Conservation (phyloP, 176 grass and related monocot species). For the Carex littledalei region DNA sequence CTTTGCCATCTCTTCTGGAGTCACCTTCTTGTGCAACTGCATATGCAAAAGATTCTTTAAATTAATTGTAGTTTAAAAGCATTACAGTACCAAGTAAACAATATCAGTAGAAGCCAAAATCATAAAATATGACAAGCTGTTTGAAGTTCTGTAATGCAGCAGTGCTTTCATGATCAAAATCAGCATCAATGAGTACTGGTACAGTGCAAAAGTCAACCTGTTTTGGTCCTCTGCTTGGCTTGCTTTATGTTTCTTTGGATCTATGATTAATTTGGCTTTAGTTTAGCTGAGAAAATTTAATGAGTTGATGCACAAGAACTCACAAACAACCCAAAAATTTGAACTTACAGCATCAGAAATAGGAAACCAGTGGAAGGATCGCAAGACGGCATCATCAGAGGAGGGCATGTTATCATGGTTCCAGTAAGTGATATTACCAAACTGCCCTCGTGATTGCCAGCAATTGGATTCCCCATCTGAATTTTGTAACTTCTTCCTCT, state of each 20-base stretch:
- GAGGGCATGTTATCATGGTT: constrained; percentile 83
- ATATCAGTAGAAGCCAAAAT: background rate
- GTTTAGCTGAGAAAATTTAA: constrained; percentile 1
- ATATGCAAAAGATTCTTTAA: constrained; percentile 25
- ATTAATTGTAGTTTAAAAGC: background rate
- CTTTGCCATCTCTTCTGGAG: constrained; percentile 52
- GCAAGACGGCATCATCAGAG: constrained; percentile 63
- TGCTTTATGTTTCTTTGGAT: background rate
- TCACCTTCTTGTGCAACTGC: constrained; percentile 83
- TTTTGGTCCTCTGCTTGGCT: background rate
- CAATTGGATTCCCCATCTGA: constrained; percentile 37
- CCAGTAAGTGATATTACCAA: constrained; percentile 81
- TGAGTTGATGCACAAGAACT: background rate
- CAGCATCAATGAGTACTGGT: constrained; percentile 1
- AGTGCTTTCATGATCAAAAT: background rate
- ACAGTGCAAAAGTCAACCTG: background rate
- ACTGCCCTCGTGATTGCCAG: constrained; percentile 62
- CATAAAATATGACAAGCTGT: background rate
- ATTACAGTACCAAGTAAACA: background rate
- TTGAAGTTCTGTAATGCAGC: background rate
- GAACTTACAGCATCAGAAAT: constrained; percentile 76
- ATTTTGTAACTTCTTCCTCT: constrained; percentile 27
- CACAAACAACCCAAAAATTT: background rate
- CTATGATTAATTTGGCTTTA: background rate
- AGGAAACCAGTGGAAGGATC: constrained; percentile 80